These are phyloP conservation scores for Penicillium psychrosexuale DNA, from an alignment of 2,329 filamentous ascomycete species.

Conservation along the genomic window DNA sequence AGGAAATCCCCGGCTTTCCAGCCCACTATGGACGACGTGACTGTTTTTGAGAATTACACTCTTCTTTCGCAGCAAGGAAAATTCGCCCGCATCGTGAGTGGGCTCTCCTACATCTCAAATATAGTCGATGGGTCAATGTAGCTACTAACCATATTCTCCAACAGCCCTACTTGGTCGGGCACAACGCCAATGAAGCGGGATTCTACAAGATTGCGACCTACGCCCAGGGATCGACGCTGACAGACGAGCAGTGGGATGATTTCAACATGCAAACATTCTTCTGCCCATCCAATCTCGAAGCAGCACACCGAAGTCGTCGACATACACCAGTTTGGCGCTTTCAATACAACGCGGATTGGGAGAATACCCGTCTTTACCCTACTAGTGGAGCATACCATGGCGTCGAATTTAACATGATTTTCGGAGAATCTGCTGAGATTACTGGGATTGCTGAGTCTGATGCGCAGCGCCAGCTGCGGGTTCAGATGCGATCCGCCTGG, in stretches of 20 bases:
- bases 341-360: conserved; percentile 50
- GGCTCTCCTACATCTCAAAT: not conserved
- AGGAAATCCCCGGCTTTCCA: conserved; percentile 38
- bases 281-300: conserved; percentile 45
- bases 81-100: not conserved
- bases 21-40: conserved; percentile 40
- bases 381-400: conserved; percentile 52
- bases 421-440: conserved; percentile 42
- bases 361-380: conserved; percentile 48
- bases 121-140: not conserved
- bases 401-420: conserved; percentile 50
- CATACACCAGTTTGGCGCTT: conserved; percentile 45
- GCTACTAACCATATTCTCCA: not conserved
- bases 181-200: conserved; percentile 48
- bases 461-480: conserved; percentile 33
- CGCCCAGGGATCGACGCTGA: conserved; percentile 39
- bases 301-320: conserved; percentile 31
- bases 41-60: conserved; percentile 45
- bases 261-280: conserved; percentile 49
- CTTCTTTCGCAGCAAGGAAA: not conserved
- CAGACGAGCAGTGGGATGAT: conserved; percentile 35
- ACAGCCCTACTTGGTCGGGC: conserved; percentile 43
- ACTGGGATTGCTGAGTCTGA: conserved; percentile 35
- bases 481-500: conserved; percentile 32
- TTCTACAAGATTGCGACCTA: conserved; percentile 49